Evolutionary conservation across 371 early-diverging fungal species (phyloP), one percentile per base, ranked within the genome.

Genomic region (Mucor sp.): DNA sequence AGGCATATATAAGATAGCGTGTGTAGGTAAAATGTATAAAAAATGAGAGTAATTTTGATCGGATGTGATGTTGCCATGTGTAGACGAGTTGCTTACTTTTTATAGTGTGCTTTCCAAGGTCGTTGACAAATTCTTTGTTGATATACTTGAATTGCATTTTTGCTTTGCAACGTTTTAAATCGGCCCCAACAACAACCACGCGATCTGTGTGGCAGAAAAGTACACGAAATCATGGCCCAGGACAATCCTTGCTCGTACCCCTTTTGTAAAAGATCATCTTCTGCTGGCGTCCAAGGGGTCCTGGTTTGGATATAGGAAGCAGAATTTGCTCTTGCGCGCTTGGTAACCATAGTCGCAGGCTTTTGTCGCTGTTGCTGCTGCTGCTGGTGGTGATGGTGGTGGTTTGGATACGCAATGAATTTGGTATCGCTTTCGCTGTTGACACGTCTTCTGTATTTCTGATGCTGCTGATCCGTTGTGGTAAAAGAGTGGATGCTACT

Each of bases 101-200:
- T 57, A 19, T n/a, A 19, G 19, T 57, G 57, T 6, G 57, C 65
- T 66, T 74, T 77, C 80, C 80, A 80, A 53, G 78, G 74, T 60
- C 74, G 70, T 30, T 71, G 70, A 48, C 69, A 69, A 27, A 77
- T 61, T 53, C 74, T 67, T 60, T 72, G 70, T 57, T 66, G 64
- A 47, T 75, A 70, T 21, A 61, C 66, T 39, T 70, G 69, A 8
- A 69, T 66, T 61, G 70, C 63, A 44, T 78, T 74, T 63, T 76
- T 78, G 43, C 66, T 74, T 48, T 78, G 78, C 5, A 81, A 37
- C 11, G 77, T 81, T 35, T 81, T 81, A 28, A 78, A 81, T 19
- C 81, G 71, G 30, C 81, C 81, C 81, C 81, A 81, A 33, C 81
- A 81, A 39, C 81, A 81, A 6, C 81, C 81, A 65, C 81, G 55